Conservation (phyloP, 148 eudicot species). For the Oxyria digyna region DNA sequence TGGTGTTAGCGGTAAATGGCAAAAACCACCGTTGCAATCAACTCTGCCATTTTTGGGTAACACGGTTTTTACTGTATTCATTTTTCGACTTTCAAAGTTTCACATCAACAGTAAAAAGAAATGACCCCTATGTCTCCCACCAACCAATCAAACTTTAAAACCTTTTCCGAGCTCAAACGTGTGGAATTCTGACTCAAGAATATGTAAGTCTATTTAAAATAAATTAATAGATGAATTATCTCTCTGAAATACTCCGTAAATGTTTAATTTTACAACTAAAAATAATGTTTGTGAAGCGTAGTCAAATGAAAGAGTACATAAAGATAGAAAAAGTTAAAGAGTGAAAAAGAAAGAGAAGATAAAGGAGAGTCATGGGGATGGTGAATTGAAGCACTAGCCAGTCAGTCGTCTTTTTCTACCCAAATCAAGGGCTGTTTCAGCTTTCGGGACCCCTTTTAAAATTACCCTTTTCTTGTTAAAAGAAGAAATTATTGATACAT, state of each 20-base stretch:
- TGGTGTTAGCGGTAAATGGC: conserved; percentile 1
- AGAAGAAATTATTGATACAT: neutral
- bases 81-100: neutral
- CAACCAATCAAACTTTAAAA: neutral
- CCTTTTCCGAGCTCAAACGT: neutral
- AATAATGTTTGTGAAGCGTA: too few relatives aligned
- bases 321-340: neutral
- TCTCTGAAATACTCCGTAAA: too few relatives aligned
- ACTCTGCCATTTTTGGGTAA: neutral
- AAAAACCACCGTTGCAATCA: neutral
- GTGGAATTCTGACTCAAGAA: neutral
- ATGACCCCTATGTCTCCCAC: neutral
- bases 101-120: neutral
- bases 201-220: too few relatives aligned
- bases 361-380: conserved; percentile 5
- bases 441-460: neutral
- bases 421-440: conserved; percentile 8
- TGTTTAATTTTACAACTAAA: too few relatives aligned
- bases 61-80: neutral
- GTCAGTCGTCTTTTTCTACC: conserved; percentile 9
- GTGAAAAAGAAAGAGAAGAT: neutral
- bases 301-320: neutral
- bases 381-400: conserved; percentile 4
- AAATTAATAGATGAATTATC: too few relatives aligned
- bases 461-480: neutral